Base-by-base conservation (phyloP, 305 asterid species). In the Stenogyne calaminthoides region DNA sequence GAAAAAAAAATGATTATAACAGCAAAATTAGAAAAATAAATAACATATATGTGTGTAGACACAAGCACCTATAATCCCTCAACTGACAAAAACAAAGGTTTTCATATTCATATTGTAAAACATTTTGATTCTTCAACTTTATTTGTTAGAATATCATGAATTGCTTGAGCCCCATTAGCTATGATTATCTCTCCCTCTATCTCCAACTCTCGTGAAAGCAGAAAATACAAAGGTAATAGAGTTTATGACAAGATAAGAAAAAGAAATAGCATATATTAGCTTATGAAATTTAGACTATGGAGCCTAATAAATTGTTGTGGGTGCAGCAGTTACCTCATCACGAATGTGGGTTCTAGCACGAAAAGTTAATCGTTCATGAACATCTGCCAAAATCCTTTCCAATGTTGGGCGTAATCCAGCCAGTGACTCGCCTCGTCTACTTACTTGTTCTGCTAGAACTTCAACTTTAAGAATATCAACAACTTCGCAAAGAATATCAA, bases 331-430 rank as follows among this genome's bases (percentile, higher is more conserved):
- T 77, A 95, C 99, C 98, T 93, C 99, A 84, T 95, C 98, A 39
- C 91, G 88, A 16, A 95, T 91, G 84, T 93, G 88, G 51, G 99
- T 93, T 74, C 98, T 91, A 70, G 99, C 98, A 76, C 99, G 97
- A 61, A 95, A 95, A 63, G 97, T 95, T 70, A 91, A 78, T 40
- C 98, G 96, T 82, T 95, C 99, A n/a, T 93, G 99, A 65, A 93
- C 91, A 88, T 95, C 98, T 42, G 96, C 97, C 80, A 95, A 84
- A 81, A 86, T 89, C 86, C 99, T 92, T 82, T 95, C 97, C 61
- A 95, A 66, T 49, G 95, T 95, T 40, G 97, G 98, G 18, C 92
- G 91, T 47, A 95, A 69, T 76, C 99, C 97, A 44, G 89, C 96
- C 67, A 95, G 88, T 5, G 96, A 84, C 73, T 95, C 97, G 70